Base-by-base conservation (phyloP, 78 protist species). In the Parvularia atlantis region DNA sequence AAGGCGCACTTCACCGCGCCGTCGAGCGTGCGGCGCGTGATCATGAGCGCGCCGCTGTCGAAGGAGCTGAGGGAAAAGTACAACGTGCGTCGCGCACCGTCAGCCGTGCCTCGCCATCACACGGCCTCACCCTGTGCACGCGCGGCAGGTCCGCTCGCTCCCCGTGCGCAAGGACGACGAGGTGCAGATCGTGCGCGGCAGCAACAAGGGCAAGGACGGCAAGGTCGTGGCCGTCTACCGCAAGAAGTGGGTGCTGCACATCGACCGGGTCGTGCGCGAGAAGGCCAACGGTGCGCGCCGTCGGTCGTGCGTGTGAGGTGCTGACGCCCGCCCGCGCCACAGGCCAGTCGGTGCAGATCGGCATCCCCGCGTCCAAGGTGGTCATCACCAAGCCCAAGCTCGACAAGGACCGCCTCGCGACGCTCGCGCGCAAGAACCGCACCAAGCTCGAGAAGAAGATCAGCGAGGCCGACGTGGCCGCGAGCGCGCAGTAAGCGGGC, bases 101-200 rank as follows among this genome's bases (percentile, higher is more conserved):
- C 46, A 9, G 4, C 46, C 9, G 4, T 54, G 17, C 30, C 1
- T 68, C 28, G 39, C 16, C 0, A 0, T 11, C 60, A 2, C 30
- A 54, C 30, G 22, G 14, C 7, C 30, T 9, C 30, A 54, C 54
- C 30, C 31, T 53, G 20, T 33, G 3, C 3, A 2, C 19, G 26
- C 14, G 30, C 24, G 7, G 24, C 71, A 84, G 88, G 86, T 86
- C 20, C 84, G 97, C 40, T 82, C 97, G 36, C 71, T 97, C 66
- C 99, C 99, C 64, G 70, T 97, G 83, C 91, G 99, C 71, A 92
- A 88, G 86, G 99, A 90, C 61, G 99, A 98, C 66, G 99, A 90
- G 89, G 99, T 95, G 48, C 53, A 48, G 19, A 90, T 96, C 48
- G 72, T 77, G 43, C 76, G 91, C 33, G 99, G 99, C 28, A 67